Percentiles rank a stretch among this genome's conserved stretches.
phyloP scores from a whole-genome alignment of 768 basidiomycete genomes.

The Russula lepida region DNA sequence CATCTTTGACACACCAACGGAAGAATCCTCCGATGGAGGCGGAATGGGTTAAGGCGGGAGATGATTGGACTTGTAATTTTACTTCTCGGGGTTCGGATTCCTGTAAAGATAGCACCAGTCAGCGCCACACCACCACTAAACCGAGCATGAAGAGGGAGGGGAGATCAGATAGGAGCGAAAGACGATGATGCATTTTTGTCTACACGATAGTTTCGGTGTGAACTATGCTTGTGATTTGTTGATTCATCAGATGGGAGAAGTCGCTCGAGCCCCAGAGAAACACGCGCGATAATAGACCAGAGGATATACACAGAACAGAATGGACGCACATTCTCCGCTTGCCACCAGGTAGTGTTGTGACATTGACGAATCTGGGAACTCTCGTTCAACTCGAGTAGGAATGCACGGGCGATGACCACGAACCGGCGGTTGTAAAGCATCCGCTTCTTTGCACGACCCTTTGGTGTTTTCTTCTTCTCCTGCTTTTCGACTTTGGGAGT shows the following conservation, averaged over 20 bases:
- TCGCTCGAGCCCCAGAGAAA: constrained; percentile 5
- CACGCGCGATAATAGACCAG: constrained; percentile 8
- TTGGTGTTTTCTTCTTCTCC: constrained; percentile 98
- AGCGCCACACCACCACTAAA: background rate
- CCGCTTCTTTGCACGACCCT: constrained; percentile 97
- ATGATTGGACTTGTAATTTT: constrained; percentile 17
- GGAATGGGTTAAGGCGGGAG: background rate
- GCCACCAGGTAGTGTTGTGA: constrained; percentile 82
- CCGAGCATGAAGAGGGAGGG: constrained; percentile 11
- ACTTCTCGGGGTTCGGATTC: constrained; percentile 35
- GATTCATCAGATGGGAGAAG: constrained; percentile 45
- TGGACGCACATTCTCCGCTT: constrained; percentile 91
- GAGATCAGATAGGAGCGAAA: constrained; percentile 99
- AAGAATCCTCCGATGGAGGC: background rate
- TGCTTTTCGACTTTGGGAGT: constrained; percentile 97
- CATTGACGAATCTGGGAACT: constrained; percentile 74
- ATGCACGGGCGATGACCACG: constrained; percentile 26
- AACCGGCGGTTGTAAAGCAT: constrained; percentile 89
- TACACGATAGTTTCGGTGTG: constrained; percentile 87
- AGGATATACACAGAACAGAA: constrained; percentile 12
- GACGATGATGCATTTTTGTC: constrained; percentile 84
- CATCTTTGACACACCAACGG: constrained; percentile 2
- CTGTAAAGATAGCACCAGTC: constrained; percentile 21
- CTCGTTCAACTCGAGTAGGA: background rate
- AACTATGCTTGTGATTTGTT: constrained; percentile 74